Conservation (phyloP, 1,284 basidiomycete genomes). For the Schizopora paradoxa region DNA sequence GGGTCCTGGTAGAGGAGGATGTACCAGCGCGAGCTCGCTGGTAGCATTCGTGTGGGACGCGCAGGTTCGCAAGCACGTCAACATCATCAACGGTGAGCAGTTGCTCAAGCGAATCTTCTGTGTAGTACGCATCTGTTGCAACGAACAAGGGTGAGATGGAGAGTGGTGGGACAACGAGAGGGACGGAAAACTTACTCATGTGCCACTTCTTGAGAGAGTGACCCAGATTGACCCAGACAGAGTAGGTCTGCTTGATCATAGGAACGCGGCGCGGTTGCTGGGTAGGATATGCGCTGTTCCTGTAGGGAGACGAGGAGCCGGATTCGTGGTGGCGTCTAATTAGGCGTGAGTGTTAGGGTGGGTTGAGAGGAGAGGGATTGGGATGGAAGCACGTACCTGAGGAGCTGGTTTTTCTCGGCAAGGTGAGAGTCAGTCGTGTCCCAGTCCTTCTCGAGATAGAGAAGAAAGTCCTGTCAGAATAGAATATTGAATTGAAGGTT, state of each 20-base stretch:
- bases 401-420: slow-evolving; percentile 14
- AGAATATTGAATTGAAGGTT: neutral
- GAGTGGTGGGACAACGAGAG: neutral
- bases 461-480: slow-evolving; percentile 34
- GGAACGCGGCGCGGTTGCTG: slow-evolving; percentile 20
- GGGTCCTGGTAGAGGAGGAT: slow-evolving; percentile 9
- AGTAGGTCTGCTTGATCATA: slow-evolving; percentile 41
- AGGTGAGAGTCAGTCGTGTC: slow-evolving; percentile 14
- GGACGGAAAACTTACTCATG: slow-evolving; percentile 13
- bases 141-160: neutral
- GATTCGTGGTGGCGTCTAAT: slow-evolving; percentile 13
- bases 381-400: slow-evolving; percentile 8
- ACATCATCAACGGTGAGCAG: slow-evolving; percentile 56
- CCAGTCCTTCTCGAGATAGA: slow-evolving; percentile 36
- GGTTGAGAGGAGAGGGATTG: neutral
- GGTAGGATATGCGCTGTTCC: slow-evolving; percentile 11
- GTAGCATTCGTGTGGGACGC: slow-evolving; percentile 56
- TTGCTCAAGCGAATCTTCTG: slow-evolving; percentile 50
- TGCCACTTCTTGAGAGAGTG: slow-evolving; percentile 18
- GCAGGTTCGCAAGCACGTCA: slow-evolving; percentile 44
- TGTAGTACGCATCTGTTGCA: slow-evolving; percentile 63
- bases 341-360: slow-evolving; percentile 1
- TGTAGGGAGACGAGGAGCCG: no score
- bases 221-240: slow-evolving; percentile 28
- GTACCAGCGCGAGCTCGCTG: slow-evolving; percentile 48